phyloP scores from a whole-genome alignment of 805 yeast species.

The Schwanniomyces pseudopolymorphus region DNA sequence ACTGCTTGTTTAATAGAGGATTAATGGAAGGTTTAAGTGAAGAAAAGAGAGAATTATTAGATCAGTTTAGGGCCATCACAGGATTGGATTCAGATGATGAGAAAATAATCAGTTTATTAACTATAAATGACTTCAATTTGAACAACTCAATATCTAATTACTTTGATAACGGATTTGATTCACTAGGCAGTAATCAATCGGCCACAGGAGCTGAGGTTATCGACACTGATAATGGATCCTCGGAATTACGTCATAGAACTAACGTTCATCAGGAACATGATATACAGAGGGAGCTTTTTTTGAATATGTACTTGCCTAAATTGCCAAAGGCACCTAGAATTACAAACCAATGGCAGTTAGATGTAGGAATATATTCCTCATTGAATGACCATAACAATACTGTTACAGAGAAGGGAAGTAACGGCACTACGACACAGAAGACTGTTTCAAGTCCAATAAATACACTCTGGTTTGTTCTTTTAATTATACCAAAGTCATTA shows the following conservation, averaged over 20 bases:
- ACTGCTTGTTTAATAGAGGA: no score
- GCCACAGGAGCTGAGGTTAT: constrained; percentile 12
- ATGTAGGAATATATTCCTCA: constrained; percentile 39
- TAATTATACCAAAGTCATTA: constrained; percentile 55
- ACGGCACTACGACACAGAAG: background rate
- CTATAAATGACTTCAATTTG: constrained; percentile 57
- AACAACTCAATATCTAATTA: constrained; percentile 61
- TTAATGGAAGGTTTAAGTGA: constrained; percentile 6
- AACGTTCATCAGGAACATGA: constrained; percentile 5
- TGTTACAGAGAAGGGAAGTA: background rate
- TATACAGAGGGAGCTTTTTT: constrained; percentile 10
- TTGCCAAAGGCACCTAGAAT: constrained; percentile 42
- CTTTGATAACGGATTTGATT: constrained; percentile 50
- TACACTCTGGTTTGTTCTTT: constrained; percentile 50
- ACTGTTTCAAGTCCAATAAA: constrained; percentile 8
- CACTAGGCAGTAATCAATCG: constrained; percentile 10
- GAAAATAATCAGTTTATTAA: constrained; percentile 46
- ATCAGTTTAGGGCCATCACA: constrained; percentile 18
- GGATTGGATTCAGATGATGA: constrained; percentile 32
- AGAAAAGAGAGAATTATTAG: constrained; percentile 2
- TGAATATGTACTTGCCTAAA: constrained; percentile 31
- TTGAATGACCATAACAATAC: constrained; percentile 13
- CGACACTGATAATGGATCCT: constrained; percentile 20
- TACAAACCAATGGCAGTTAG: constrained; percentile 41
- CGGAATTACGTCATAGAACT: constrained; percentile 9